Evolutionary conservation across 805 yeast species (phyloP).

Genomic region (Cephaloascus albidus): DNA sequence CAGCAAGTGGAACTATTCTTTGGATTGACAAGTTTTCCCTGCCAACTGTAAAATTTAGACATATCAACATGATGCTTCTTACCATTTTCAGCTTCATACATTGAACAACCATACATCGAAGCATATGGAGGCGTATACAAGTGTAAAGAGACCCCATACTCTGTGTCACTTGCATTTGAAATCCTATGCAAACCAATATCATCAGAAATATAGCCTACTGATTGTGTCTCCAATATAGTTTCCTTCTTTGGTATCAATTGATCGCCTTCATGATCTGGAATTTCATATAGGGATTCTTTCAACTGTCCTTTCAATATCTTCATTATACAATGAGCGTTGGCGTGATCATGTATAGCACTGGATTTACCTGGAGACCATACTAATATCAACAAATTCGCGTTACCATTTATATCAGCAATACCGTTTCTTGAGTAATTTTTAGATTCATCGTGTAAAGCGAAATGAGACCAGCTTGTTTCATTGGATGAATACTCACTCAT

Average conservation of each 20-base stretch:
- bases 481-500: conserved; percentile 28
- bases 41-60: conserved; percentile 54
- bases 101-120: conserved; percentile 43
- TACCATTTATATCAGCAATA: conserved; percentile 58
- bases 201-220: conserved; percentile 60
- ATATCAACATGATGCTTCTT: conserved; percentile 45
- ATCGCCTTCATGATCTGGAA: no score
- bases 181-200: conserved; percentile 59
- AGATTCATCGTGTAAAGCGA: conserved; percentile 42
- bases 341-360: conserved; percentile 66
- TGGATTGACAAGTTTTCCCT: conserved; percentile 31
- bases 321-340: conserved; percentile 70
- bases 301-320: conserved; percentile 54
- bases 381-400: conserved; percentile 56
- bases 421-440: conserved; percentile 61
- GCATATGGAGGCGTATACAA: conserved; percentile 76
- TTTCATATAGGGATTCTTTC: conserved; percentile 48
- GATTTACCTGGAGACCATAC: conserved; percentile 66
- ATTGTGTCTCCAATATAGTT: conserved; percentile 23
- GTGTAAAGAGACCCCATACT: conserved; percentile 53
- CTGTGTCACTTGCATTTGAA: conserved; percentile 33
- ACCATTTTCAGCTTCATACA: conserved; percentile 40
- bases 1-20: no score
- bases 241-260: no score
- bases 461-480: conserved; percentile 48